Conservation (phyloP, 1,284 basidiomycete genomes). For the Schizopora paradoxa region DNA sequence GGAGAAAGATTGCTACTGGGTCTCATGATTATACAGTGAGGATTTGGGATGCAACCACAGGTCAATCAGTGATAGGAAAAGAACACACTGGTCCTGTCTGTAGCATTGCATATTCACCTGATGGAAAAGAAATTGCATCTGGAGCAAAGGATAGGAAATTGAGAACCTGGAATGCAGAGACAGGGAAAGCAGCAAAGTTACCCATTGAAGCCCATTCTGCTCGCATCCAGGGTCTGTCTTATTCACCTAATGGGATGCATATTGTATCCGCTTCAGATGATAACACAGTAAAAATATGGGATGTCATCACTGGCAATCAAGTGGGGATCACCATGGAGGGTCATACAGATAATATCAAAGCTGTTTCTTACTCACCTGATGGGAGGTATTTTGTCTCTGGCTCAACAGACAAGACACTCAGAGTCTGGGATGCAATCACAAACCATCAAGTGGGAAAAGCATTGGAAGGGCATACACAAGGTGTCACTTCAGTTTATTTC, state of each 20-base stretch:
- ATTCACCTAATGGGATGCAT: not conserved
- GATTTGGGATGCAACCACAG: not conserved
- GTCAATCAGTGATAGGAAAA: too few relatives aligned
- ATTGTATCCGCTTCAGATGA: not conserved
- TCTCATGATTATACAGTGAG: constrained; percentile 6
- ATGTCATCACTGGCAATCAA: not conserved
- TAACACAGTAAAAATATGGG: not conserved
- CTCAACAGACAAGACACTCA: constrained; percentile 1
- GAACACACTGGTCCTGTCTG: not conserved
- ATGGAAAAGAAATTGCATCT: constrained; percentile 1
- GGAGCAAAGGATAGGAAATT: constrained; percentile 2
- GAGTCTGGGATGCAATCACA: constrained; percentile 5
- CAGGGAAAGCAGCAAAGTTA: not conserved
- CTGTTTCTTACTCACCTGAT: not conserved
- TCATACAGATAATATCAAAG: not conserved
- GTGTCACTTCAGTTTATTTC: constrained; percentile 13
- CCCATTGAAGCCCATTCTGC: not conserved
- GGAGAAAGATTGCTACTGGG: constrained; percentile 2
- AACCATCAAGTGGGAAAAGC: constrained; percentile 6
- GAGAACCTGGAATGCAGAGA: constrained; percentile 1
- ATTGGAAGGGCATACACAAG: constrained; percentile 13
- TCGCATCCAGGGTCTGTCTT: not conserved
- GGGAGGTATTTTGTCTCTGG: not conserved
- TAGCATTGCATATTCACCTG: constrained; percentile 9
- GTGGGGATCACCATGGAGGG: not conserved